phyloP scores from a whole-genome alignment of 495 filamentous ascomycete species.

The Penicillium mononematosum region DNA sequence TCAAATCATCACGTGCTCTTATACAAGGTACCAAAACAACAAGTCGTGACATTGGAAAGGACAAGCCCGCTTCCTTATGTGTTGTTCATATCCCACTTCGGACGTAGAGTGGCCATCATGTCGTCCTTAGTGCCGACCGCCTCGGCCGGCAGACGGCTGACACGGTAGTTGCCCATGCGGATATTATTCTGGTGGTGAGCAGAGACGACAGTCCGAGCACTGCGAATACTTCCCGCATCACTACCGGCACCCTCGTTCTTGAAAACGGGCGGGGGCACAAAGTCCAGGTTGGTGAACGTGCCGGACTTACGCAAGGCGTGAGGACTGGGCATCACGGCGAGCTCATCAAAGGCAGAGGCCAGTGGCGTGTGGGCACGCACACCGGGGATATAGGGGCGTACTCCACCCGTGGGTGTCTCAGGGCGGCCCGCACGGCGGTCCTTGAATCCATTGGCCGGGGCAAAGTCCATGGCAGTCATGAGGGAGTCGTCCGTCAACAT shows the following conservation, averaged over 20 bases:
- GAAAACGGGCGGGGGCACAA: slow-evolving; percentile 89
- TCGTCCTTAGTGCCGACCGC: slow-evolving; percentile 80
- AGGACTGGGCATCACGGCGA: slow-evolving; percentile 83
- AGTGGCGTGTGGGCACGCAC: slow-evolving; percentile 73
- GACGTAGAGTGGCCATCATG: slow-evolving; percentile 67
- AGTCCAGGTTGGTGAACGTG: slow-evolving; percentile 88
- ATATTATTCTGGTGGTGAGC: slow-evolving; percentile 69
- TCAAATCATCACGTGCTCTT: slow-evolving; percentile 35
- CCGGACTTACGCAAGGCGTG: slow-evolving; percentile 85
- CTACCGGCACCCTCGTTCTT: slow-evolving; percentile 68
- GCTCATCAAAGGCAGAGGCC: slow-evolving; percentile 81
- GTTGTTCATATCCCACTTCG: slow-evolving; percentile 68
- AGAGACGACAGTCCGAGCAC: slow-evolving; percentile 78
- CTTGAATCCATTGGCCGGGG: slow-evolving; percentile 68
- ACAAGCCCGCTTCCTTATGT: slow-evolving; percentile 6
- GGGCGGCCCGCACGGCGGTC: slow-evolving; percentile 71
- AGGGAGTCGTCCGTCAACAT: slow-evolving; percentile 83
- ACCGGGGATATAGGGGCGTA: slow-evolving; percentile 67
- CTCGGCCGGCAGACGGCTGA: slow-evolving; percentile 80
- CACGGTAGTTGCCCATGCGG: slow-evolving; percentile 83
- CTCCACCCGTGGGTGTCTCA: slow-evolving; percentile 75
- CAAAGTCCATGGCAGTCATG: slow-evolving; percentile 77
- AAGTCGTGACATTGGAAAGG: slow-evolving; percentile 31
- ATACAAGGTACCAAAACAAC: slow-evolving; percentile 32
- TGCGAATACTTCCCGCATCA: slow-evolving; percentile 87